Evolutionary conservation across 106 monocot species (phyloP), one percentile per base, ranked within the genome.

Genomic region (Allium sativum): DNA sequence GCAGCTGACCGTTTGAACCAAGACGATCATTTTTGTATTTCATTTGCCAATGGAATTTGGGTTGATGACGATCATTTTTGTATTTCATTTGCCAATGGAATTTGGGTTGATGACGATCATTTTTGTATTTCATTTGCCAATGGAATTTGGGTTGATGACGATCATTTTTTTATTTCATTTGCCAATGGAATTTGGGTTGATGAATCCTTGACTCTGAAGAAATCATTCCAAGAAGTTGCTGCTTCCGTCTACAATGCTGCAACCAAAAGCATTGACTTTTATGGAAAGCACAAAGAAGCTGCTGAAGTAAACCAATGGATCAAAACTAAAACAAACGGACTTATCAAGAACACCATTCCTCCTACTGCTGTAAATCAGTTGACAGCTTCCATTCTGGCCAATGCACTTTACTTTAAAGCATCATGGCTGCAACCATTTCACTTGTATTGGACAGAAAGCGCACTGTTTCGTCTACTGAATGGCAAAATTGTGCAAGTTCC

Each of bases 361-460:
- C 6, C 47, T 18, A 44, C 51, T 8, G n/a, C 72, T 7, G 61
- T 78, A 0, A 8, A 64, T 9, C 0, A 6, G 0, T 6, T 0
- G 2, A 73, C 78, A 9, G 15, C 52, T 9, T 12, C 73, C 1
- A 44, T 78, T 19, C 48, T 73, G 0, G 50, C 45, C 9, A 78
- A 78, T 18, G 73, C 78, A 3, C 56, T 78, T 40, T 59, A 78
- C 52, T 78, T 73, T 68, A 73, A 78, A 68, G 72, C 63, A 13
- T 10, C 10, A 19, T 78, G 78, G 78, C 13, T 57, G 4, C 8
- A 72, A 0, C 62, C 50, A 18, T 78, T 78, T 15, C 61, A 78
- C 17, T 1, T 0, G 3, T 72, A 44, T 22, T 21, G 19, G 47
- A 78, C 78, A 20, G 42, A 0, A 18, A 18, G 52, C 4, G 42